Base-by-base conservation (phyloP, 169 alveolate species). In the Neospora caninum region DNA sequence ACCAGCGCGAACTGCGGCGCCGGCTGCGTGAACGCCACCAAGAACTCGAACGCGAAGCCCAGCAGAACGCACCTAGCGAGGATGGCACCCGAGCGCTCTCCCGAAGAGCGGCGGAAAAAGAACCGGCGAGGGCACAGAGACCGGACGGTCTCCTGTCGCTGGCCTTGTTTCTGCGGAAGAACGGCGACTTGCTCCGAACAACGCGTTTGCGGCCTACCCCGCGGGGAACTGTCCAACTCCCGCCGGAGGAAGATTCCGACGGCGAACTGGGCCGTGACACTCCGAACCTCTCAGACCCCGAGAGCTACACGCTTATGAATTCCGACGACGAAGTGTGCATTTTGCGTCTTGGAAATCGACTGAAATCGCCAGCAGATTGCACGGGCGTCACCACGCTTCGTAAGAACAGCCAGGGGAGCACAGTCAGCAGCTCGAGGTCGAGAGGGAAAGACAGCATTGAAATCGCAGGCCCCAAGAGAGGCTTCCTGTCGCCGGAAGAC, bases 351-450 rank as follows among this genome's bases (percentile, higher is more conserved):
- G 73, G 73, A 22, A 64, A 9, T 6, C 73, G 73, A 22, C 31
- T 1, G n/a, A 64, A 64, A 10, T 22, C 31, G 25, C n/a, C 73
- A 7, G 73, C 25, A 27, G n/a, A 27, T 4, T 16, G n/a, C n/a
- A 9, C 25, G 31, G 73, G n/a, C 73, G n/a, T 6, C 20, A 0
- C n/a, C 73, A 16, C 73, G 7, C 34, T 7, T 6, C 34, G 73
- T 29, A 64, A 16, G 34, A 27, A 27, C n/a, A 64, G 73, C 73
- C 73, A 64, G 73, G 73, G 73, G n/a, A 22, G 34, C 73, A 64
- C 73, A 27, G 25, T 64, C 34, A 64, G 73, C 73, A 64, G 73
- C 73, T 64, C 73, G 73, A 64, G 73, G 73, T 64, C 73, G 73
- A 16, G 73, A 27, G 34, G 73, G 73, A 64, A 16, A 22, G 73